These are phyloP conservation scores for Salix purpurea DNA, from an alignment of 345 rosid genomes.

Conservation along the genomic window DNA sequence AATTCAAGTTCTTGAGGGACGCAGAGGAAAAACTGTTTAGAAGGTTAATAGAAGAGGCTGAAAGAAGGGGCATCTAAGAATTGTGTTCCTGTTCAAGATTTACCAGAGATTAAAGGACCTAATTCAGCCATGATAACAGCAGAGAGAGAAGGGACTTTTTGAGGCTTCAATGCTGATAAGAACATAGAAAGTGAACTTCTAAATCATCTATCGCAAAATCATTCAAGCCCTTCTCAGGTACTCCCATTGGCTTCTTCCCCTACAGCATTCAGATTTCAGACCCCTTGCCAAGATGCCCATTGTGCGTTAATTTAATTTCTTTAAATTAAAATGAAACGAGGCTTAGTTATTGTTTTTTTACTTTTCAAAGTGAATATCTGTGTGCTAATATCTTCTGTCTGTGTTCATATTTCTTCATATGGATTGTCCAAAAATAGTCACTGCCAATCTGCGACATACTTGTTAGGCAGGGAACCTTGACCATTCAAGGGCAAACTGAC, in stretches of 20 bases:
- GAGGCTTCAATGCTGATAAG: conserved; percentile 48
- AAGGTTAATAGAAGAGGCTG: conserved; percentile 59
- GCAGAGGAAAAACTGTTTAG: conserved; percentile 79
- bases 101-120: conserved; percentile 15
- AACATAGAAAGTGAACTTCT: conserved; percentile 35
- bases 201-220: conserved; percentile 32
- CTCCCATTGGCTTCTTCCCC: conserved; percentile 61
- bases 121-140: conserved; percentile 5
- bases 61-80: conserved; percentile 26
- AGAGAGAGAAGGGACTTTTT: conserved; percentile 44
- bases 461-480: conserved; percentile 18
- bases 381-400: conserved; percentile 1
- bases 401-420: neutral
- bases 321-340: conserved; percentile 7
- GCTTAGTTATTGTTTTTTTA: conserved; percentile 15
- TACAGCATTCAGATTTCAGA: conserved; percentile 32
- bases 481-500: conserved; percentile 18
- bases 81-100: conserved; percentile 24
- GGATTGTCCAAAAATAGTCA: neutral
- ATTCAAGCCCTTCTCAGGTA: conserved; percentile 57
- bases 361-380: conserved; percentile 6
- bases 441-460: conserved; percentile 4
- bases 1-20: conserved; percentile 87
- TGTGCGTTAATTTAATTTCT: conserved; percentile 19
- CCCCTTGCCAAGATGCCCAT: conserved; percentile 34